Conservation (phyloP, 768 basidiomycete species). For the Collybiopsis luxurians region DNA sequence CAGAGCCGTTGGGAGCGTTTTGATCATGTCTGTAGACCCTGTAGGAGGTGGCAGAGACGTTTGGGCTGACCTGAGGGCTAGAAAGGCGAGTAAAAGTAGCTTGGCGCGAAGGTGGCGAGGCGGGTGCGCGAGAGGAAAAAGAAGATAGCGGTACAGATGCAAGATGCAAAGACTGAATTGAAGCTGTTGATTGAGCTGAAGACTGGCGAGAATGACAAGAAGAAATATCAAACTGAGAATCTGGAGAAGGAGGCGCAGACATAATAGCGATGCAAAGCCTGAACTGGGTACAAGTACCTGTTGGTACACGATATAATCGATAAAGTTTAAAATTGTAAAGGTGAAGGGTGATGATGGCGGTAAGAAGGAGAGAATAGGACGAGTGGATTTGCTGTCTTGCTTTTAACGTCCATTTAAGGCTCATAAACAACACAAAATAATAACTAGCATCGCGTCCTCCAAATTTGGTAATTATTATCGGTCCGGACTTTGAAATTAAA, state of each 20-base stretch:
- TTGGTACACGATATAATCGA: conserved; percentile 6
- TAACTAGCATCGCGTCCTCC: not conserved
- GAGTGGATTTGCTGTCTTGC: conserved; percentile 2
- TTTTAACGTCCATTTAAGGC: not conserved
- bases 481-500: not conserved
- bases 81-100: not conserved
- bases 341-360: conserved; percentile 2
- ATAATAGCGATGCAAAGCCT: conserved; percentile 11
- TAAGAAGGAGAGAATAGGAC: conserved; percentile 3
- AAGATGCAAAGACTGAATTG: conserved; percentile 9
- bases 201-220: conserved; percentile 6
- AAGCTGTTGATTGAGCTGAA: conserved; percentile 8
- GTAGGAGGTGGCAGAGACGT: not conserved
- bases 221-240: not conserved
- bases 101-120: not conserved
- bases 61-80: not conserved
- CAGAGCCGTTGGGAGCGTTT: not conserved
- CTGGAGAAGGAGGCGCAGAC: conserved; percentile 10
- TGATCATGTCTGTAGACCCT: not conserved
- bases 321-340: conserved; percentile 2
- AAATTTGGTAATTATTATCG: not conserved
- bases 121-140: not conserved
- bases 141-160: conserved; percentile 6
- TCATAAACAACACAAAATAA: not conserved
- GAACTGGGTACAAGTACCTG: conserved; percentile 7